These are phyloP conservation scores for Cryomyces antarcticus DNA, from an alignment of 495 filamentous ascomycete genomes.

Conservation along the genomic window DNA sequence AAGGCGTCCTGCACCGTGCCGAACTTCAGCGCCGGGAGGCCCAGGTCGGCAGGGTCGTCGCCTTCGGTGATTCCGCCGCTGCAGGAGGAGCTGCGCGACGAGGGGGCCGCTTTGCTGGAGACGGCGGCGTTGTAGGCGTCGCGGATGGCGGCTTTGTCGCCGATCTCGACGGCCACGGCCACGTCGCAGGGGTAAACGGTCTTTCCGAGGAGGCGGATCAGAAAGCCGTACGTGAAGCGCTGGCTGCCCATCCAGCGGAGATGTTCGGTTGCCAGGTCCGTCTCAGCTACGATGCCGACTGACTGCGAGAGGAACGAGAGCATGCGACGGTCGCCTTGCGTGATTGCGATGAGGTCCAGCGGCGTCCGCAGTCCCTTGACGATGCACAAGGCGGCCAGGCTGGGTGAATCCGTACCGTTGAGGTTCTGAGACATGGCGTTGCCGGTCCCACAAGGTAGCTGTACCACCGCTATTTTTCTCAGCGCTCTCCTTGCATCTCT, in stretches of 20 bases:
- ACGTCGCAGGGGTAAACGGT: constrained; percentile 77
- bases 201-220: constrained; percentile 48
- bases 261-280: constrained; percentile 73
- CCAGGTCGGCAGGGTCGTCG: constrained; percentile 6
- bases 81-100: constrained; percentile 41
- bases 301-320: constrained; percentile 85
- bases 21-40: constrained; percentile 53
- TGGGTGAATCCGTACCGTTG: constrained; percentile 58
- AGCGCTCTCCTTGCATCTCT: constrained; percentile 55
- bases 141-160: constrained; percentile 56
- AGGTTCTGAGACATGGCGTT: constrained; percentile 89
- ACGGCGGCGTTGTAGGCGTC: constrained; percentile 43
- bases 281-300: constrained; percentile 75
- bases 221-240: constrained; percentile 69
- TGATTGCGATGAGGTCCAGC: constrained; percentile 71
- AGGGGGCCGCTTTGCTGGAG: constrained; percentile 10
- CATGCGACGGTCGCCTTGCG: constrained; percentile 49
- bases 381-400: constrained; percentile 55
- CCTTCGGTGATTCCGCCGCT: constrained; percentile 24
- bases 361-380: constrained; percentile 70
- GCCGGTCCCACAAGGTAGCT: constrained; percentile 80
- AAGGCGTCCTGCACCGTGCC: constrained; percentile 61
- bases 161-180: constrained; percentile 57
- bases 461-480: constrained; percentile 59
- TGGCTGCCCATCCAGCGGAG: constrained; percentile 77